Evolutionary conservation across 108 stramenopile species (phyloP).

Genomic region (Pseudonitzschia delicatissima): DNA sequence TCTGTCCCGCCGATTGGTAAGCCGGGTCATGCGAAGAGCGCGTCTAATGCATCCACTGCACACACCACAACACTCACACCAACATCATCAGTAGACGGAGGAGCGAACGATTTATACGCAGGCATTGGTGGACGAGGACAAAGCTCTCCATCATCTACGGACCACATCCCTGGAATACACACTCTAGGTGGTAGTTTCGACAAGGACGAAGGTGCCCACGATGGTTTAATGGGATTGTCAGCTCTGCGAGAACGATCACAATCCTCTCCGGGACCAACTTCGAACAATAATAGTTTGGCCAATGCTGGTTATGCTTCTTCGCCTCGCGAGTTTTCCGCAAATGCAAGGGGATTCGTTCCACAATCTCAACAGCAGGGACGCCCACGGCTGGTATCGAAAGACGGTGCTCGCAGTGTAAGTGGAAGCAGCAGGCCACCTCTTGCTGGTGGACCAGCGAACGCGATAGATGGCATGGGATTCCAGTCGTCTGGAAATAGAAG

Average conservation of each 20-base stretch:
- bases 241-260: slow-evolving; percentile 48
- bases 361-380: slow-evolving; percentile 1
- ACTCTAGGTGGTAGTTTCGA: slow-evolving; percentile 16
- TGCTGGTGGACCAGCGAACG: slow-evolving; percentile 14
- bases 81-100: slow-evolving; percentile 45
- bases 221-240: slow-evolving; percentile 36
- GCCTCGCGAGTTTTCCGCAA: not conserved
- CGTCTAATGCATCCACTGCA: slow-evolving; percentile 35
- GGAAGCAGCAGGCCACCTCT: slow-evolving; percentile 25
- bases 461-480: slow-evolving; percentile 17
- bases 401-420: slow-evolving; percentile 13
- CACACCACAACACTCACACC: slow-evolving; percentile 40
- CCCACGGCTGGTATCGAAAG: slow-evolving; percentile 24
- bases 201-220: slow-evolving; percentile 19
- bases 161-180: slow-evolving; percentile 6
- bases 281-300: not conserved
- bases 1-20: slow-evolving; percentile 38
- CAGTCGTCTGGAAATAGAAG: slow-evolving; percentile 13
- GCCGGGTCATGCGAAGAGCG: slow-evolving; percentile 27
- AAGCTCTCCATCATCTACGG: not conserved
- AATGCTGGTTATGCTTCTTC: not conserved
- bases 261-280: slow-evolving; percentile 37
- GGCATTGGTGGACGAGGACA: not conserved
- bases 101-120: slow-evolving; percentile 8
- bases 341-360: not conserved